These are phyloP conservation scores for Cucurbita moschata DNA, from an alignment of 306 rosid species.

Conservation along the genomic window DNA sequence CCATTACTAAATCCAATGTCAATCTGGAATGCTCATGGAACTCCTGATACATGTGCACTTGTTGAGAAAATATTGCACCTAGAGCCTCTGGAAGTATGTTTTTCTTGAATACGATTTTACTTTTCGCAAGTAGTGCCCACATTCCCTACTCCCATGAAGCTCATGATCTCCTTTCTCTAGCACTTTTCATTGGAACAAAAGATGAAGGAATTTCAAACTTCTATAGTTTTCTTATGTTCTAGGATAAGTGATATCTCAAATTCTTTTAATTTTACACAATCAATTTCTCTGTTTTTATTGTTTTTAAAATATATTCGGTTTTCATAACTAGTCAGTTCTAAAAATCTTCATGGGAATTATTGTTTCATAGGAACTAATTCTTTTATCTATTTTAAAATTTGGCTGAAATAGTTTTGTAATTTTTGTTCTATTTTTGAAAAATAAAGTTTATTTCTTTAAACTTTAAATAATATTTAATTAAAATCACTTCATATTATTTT, in stretches of 20 bases:
- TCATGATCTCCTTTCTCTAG: background rate
- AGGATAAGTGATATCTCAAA: background rate
- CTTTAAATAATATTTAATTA: too few species aligned
- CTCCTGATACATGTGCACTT: constrained; percentile 51
- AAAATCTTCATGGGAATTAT: too few species aligned
- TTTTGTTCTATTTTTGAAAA: too few species aligned
- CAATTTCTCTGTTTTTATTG: too few species aligned
- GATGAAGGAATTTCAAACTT: background rate
- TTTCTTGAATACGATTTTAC: background rate
- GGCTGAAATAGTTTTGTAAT: background rate
- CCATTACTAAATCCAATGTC: constrained; percentile 59
- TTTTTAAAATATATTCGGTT: too few species aligned
- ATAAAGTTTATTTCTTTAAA: too few species aligned
- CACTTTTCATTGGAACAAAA: background rate
- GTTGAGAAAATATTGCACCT: constrained; percentile 79
- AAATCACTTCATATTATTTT: too few species aligned
- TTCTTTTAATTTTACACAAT: background rate
- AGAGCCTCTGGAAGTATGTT: constrained; percentile 77
- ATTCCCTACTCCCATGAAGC: background rate
- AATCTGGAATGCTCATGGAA: constrained; percentile 66
- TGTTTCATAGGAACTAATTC: too few species aligned
- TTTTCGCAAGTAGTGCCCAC: background rate
- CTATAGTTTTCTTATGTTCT: background rate
- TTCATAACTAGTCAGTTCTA: too few species aligned
- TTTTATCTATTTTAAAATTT: background rate